Percentiles rank a stretch among this genome's conserved stretches.
These are phyloP conservation scores for Aspergillus flavus DNA, from an alignment of 2,329 filamentous ascomycete species.

Conservation along the genomic window DNA sequence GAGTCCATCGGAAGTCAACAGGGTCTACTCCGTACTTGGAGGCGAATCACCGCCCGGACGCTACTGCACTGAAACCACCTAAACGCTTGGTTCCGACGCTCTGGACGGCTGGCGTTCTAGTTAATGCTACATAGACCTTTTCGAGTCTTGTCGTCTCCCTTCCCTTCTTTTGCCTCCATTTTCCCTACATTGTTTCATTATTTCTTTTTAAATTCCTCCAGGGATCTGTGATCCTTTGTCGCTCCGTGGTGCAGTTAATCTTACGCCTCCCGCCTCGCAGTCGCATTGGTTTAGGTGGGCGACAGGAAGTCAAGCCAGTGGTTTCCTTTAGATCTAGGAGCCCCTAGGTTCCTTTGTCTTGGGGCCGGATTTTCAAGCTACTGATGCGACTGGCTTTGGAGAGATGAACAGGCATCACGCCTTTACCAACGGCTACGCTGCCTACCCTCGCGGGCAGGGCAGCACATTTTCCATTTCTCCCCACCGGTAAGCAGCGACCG, in stretches of 20 bases:
- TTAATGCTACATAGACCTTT: slow-evolving; percentile 2
- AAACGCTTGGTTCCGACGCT: slow-evolving; percentile 1
- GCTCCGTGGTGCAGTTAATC: neutral
- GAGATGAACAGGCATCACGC: slow-evolving; percentile 87
- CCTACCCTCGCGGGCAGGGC: slow-evolving; percentile 70
- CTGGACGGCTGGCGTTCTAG: neutral
- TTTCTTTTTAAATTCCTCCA: neutral
- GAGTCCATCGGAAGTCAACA: neutral
- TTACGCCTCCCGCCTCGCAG: slow-evolving; percentile 2
- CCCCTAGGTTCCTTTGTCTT: slow-evolving; percentile 10
- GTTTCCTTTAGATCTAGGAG: slow-evolving; percentile 16
- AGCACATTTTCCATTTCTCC: slow-evolving; percentile 83
- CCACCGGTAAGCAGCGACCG: slow-evolving; percentile 68
- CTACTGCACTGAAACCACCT: slow-evolving; percentile 3
- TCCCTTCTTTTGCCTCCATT: neutral
- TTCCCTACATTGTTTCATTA: neutral
- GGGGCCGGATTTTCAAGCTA: slow-evolving; percentile 13
- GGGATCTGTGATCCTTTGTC: slow-evolving; percentile 8
- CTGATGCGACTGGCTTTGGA: slow-evolving; percentile 43
- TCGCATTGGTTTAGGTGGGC: slow-evolving; percentile 12
- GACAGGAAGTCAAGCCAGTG: slow-evolving; percentile 10
- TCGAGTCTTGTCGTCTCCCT: neutral
- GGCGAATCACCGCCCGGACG: slow-evolving; percentile 4
- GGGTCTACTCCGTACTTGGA: neutral
- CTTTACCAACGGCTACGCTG: slow-evolving; percentile 74